phyloP scores from a whole-genome alignment of 192 early-diverging fungal genomes.

The Cetraspora pellucida region DNA sequence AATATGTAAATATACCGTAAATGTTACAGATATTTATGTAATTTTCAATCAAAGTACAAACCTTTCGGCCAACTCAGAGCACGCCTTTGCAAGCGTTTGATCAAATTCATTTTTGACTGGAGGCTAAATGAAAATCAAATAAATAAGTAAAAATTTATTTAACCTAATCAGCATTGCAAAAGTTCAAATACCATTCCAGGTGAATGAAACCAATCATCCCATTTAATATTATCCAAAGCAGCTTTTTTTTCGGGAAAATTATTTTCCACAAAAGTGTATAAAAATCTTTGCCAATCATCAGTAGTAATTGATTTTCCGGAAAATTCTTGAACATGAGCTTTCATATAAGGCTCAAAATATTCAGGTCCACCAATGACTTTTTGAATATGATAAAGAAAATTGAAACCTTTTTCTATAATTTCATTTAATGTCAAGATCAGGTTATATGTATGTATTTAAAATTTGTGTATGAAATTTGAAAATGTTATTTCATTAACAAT shows the following conservation, averaged over 20 bases:
- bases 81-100: slow-evolving; percentile 77
- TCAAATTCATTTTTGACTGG: slow-evolving; percentile 64
- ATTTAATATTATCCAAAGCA: slow-evolving; percentile 81
- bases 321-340: slow-evolving; percentile 79
- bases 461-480: too few species aligned
- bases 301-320: slow-evolving; percentile 88
- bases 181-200: slow-evolving; percentile 76
- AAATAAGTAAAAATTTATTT: not conserved
- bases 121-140: not conserved
- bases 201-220: slow-evolving; percentile 85
- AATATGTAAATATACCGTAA: not conserved
- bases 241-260: slow-evolving; percentile 61
- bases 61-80: slow-evolving; percentile 75
- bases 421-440: too few species aligned
- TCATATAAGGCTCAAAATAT: slow-evolving; percentile 87
- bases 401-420: slow-evolving; percentile 87
- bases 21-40: not conserved
- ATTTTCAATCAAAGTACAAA: not conserved
- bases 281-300: slow-evolving; percentile 80
- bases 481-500: slow-evolving; percentile 3
- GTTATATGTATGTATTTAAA: too few species aligned
- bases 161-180: not conserved
- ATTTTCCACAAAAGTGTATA: slow-evolving; percentile 79
- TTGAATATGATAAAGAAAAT: slow-evolving; percentile 88
- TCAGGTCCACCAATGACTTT: slow-evolving; percentile 78